These are phyloP conservation scores for Ceratopteris richardii DNA, from an alignment of 75 land plant species.

Conservation along the genomic window DNA sequence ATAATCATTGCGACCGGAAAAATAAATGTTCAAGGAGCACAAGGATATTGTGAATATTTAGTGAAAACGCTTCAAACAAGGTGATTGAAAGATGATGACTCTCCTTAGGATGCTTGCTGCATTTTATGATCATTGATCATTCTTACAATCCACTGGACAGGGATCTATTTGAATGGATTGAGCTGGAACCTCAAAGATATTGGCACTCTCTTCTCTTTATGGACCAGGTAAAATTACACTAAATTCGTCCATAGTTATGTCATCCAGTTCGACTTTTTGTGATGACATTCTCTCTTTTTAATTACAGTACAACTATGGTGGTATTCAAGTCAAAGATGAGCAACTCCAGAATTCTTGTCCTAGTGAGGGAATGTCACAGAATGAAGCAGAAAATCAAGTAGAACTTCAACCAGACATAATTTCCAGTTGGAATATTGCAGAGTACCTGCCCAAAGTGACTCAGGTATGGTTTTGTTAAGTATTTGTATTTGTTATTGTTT, in stretches of 20 bases:
- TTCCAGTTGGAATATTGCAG: slow-evolving; percentile 95
- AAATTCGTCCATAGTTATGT: no score
- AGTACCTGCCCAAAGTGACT: slow-evolving; percentile 70
- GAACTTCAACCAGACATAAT: slow-evolving; percentile 62
- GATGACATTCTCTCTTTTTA: no score
- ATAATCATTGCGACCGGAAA: slow-evolving; percentile 90
- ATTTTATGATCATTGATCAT: no score
- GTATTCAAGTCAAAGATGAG: slow-evolving; percentile 51
- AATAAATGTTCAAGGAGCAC: slow-evolving; percentile 54
- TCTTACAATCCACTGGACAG: no score
- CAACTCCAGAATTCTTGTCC: not conserved
- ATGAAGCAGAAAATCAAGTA: slow-evolving; percentile 11
- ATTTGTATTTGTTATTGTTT: not conserved
- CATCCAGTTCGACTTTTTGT: no score
- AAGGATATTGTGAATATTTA: slow-evolving; percentile 82
- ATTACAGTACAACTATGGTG: slow-evolving; percentile 89
- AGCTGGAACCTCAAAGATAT: slow-evolving; percentile 76
- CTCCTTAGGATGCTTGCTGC: no score
- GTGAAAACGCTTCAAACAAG: slow-evolving; percentile 79
- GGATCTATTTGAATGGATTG: slow-evolving; percentile 99
- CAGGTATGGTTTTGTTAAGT: slow-evolving; percentile 33
- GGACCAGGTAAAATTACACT: slow-evolving; percentile 67
- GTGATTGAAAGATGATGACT: slow-evolving; percentile 24
- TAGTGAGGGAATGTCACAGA: slow-evolving; percentile 1
- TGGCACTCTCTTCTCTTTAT: slow-evolving; percentile 95